phyloP scores from a whole-genome alignment of 2,329 filamentous ascomycete genomes.

The Trichoderma lentiforme region DNA sequence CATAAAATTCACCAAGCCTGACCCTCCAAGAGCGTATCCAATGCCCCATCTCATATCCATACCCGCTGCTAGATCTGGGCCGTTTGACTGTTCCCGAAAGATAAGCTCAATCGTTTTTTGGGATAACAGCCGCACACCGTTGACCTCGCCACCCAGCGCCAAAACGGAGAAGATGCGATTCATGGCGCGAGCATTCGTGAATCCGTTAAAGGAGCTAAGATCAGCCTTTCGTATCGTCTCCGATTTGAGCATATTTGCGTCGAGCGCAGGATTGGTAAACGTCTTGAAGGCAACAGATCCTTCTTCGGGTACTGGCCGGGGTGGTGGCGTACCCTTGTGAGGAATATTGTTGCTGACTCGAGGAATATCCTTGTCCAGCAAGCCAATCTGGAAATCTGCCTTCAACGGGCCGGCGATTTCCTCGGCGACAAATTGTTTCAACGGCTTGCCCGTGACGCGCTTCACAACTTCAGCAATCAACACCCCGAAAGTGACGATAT shows the following conservation, averaged over 20 bases:
- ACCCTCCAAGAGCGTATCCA: conserved; percentile 30
- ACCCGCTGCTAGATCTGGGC: conserved; percentile 39
- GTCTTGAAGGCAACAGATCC: conserved; percentile 25
- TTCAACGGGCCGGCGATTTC: conserved; percentile 38
- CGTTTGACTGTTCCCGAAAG: conserved; percentile 42
- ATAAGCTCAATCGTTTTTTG: conserved; percentile 42
- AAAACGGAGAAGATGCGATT: conserved; percentile 38
- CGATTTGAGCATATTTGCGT: conserved; percentile 24
- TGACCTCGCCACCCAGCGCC: conserved; percentile 22
- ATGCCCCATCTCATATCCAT: conserved; percentile 39
- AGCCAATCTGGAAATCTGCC: conserved; percentile 47
- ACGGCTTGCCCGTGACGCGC: conserved; percentile 37
- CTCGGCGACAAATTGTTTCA: conserved; percentile 39
- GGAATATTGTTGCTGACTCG: conserved; percentile 38
- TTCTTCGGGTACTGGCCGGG: conserved; percentile 19
- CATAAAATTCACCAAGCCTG: background rate
- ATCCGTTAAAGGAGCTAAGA: conserved; percentile 43
- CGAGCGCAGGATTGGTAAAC: conserved; percentile 25
- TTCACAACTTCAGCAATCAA: conserved; percentile 43
- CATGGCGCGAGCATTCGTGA: conserved; percentile 43
- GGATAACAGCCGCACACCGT: conserved; percentile 35
- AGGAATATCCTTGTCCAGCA: conserved; percentile 38
- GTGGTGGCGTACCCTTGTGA: conserved; percentile 27
- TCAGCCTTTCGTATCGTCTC: conserved; percentile 38
- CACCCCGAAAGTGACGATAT: conserved; percentile 38